Conservation (phyloP, 129 eudicot genomes). For the Flaveria bidentis region DNA sequence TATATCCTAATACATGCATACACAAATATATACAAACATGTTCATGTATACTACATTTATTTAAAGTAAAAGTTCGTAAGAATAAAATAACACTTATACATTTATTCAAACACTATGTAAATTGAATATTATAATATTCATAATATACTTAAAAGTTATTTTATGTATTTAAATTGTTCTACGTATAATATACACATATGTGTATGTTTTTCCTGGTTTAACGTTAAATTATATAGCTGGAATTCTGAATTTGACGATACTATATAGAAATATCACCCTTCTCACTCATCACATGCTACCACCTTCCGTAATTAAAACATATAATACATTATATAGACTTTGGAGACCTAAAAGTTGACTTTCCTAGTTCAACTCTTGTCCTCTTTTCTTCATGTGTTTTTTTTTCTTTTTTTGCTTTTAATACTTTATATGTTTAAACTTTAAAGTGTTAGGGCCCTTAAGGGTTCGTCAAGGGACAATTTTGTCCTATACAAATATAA, state of each 20-base stretch:
- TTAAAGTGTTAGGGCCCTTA: conserved; percentile 24
- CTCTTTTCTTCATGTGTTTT: neutral
- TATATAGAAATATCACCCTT: conserved; percentile 8
- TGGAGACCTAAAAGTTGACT: conserved; percentile 49
- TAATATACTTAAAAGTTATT: no score
- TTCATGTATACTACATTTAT: no score
- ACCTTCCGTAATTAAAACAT: conserved; percentile 1
- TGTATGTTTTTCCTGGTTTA: no score
- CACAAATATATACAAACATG: no score
- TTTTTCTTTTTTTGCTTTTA: neutral
- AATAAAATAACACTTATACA: no score
- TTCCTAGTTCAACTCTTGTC: conserved; percentile 36
- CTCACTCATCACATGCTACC: conserved; percentile 18
- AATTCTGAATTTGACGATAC: conserved; percentile 1
- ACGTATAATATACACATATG: no score
- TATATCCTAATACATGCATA: neutral
- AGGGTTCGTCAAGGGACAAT: conserved; percentile 23
- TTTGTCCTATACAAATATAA: conserved; percentile 16
- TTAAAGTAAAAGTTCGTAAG: no score
- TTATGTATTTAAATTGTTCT: no score
- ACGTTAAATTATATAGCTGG: neutral
- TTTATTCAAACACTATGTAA: no score
- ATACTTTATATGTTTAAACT: neutral
- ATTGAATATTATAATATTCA: no score
- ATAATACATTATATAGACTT: conserved; percentile 30